These are phyloP conservation scores for Cercospora beticola DNA, from an alignment of 2,329 filamentous ascomycete species.

Conservation along the genomic window DNA sequence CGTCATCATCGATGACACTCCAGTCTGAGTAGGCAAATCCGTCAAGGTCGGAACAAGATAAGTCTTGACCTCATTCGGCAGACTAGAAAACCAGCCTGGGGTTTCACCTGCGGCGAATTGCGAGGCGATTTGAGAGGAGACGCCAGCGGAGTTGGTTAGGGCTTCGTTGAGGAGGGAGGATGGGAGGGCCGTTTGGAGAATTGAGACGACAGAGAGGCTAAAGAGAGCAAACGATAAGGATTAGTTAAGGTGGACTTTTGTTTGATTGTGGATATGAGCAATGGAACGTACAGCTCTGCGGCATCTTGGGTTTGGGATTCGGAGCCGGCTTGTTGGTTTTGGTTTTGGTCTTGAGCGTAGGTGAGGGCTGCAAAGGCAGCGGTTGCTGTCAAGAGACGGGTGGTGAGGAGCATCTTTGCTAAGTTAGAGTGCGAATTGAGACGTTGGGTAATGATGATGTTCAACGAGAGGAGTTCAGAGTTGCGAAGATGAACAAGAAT, in stretches of 20 bases:
- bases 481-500: not conserved
- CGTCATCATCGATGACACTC: not conserved
- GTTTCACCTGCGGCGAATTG: slow-evolving; percentile 46
- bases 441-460: not conserved
- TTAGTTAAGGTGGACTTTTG: not conserved
- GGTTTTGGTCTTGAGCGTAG: not conserved
- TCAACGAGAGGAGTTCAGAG: not conserved
- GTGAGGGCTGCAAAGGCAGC: not conserved
- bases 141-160: slow-evolving; percentile 44
- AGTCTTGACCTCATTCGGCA: slow-evolving; percentile 48
- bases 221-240: not conserved
- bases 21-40: not conserved
- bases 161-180: slow-evolving; percentile 42
- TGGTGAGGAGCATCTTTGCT: not conserved
- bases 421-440: not conserved
- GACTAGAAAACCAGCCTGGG: slow-evolving; percentile 47
- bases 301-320: not conserved
- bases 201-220: slow-evolving; percentile 43
- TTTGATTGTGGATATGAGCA: too few relatives aligned
- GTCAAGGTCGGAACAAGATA: slow-evolving; percentile 39
- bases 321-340: not conserved
- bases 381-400: not conserved
- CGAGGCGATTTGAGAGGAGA: slow-evolving; percentile 44
- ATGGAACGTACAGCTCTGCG: not conserved
- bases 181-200: slow-evolving; percentile 49